Percentiles rank a stretch among this genome's conserved stretches.
Evolutionary conservation across 2,329 filamentous ascomycete species (phyloP).

Genomic region (Microcera coccophila): DNA sequence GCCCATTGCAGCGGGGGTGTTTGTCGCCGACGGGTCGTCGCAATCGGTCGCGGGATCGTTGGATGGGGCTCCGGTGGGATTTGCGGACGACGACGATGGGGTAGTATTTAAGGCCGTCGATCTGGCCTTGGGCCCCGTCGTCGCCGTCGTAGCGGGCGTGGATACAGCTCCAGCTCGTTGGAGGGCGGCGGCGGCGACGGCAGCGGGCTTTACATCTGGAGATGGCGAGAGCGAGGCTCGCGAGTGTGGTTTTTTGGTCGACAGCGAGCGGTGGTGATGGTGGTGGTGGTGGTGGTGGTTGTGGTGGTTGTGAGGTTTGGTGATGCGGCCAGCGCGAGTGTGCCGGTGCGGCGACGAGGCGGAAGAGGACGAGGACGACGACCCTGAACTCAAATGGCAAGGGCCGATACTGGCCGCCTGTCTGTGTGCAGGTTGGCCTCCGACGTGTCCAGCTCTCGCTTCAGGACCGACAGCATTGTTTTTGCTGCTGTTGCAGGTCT

Average conservation of each 20-base stretch:
- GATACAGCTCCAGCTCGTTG: neutral
- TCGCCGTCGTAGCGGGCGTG: slow-evolving; percentile 1
- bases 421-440: neutral
- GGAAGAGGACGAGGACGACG: slow-evolving; percentile 13
- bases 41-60: slow-evolving; percentile 4
- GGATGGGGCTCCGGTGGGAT: slow-evolving; percentile 9
- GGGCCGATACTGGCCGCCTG: neutral
- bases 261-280: neutral
- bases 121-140: slow-evolving; percentile 10
- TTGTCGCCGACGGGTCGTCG: too few relatives aligned
- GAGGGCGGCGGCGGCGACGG: slow-evolving; percentile 16
- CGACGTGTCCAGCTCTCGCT: slow-evolving; percentile 3
- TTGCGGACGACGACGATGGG: slow-evolving; percentile 8
- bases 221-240: too few relatives aligned
- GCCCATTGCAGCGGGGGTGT: slow-evolving; percentile 40
- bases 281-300: neutral
- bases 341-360: slow-evolving; percentile 8
- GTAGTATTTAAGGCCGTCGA: slow-evolving; percentile 2
- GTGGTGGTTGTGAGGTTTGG: slow-evolving; percentile 22
- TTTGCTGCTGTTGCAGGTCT: neutral
- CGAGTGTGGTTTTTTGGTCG: slow-evolving; percentile 1
- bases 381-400: neutral
- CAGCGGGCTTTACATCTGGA: too few relatives aligned
- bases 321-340: slow-evolving; percentile 25
- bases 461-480: neutral